Evolutionary conservation across 495 filamentous ascomycete genomes (phyloP).

Genomic region (Neurospora tetrasperma): DNA sequence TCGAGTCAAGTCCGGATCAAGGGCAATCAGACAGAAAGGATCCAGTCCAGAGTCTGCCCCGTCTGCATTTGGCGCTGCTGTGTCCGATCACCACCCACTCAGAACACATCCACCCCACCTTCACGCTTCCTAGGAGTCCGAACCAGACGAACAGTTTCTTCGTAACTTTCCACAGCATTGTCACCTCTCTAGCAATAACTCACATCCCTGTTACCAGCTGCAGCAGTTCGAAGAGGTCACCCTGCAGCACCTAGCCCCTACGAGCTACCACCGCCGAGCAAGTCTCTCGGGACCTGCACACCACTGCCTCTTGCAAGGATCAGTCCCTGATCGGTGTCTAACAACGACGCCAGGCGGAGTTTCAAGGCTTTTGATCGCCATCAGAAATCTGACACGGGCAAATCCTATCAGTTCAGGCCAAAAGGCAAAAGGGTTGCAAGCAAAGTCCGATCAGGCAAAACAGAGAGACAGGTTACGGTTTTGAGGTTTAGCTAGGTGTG

Average conservation of each 20-base stretch:
- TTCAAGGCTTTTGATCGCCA: neutral
- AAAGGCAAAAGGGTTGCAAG: neutral
- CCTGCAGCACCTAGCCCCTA: neutral
- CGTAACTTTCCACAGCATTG: neutral
- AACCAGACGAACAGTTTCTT: neutral
- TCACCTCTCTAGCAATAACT: neutral
- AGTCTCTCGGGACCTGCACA: neutral
- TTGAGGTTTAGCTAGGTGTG: neutral
- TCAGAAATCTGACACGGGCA: neutral
- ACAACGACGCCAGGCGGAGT: neutral
- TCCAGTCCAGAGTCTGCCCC: neutral
- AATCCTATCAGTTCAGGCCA: neutral
- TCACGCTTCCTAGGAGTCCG: neutral
- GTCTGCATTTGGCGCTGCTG: neutral
- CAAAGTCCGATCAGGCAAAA: neutral
- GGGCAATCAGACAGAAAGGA: neutral
- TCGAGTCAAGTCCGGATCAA: neutral
- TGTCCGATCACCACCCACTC: neutral
- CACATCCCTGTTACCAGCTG: neutral
- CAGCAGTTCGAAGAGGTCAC: neutral
- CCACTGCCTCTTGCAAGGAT: conserved; percentile 8
- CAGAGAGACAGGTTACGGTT: neutral
- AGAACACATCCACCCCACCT: neutral
- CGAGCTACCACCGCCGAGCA: neutral
- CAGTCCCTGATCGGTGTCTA: conserved; percentile 9